These are phyloP conservation scores for Botrytis medusae DNA, from an alignment of 2,329 filamentous ascomycete species.

Conservation along the genomic window DNA sequence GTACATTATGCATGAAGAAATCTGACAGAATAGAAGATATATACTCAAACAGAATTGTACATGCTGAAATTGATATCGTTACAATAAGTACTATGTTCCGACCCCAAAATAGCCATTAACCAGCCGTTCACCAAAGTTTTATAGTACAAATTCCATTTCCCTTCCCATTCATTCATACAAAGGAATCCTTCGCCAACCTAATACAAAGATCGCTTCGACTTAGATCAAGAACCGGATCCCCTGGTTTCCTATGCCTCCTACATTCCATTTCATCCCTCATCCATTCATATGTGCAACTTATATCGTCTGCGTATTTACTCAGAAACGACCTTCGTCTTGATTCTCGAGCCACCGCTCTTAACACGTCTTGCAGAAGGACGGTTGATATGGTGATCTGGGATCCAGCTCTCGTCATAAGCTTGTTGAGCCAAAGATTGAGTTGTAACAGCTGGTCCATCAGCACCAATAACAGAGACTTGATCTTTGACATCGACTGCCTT, in stretches of 20 bases:
- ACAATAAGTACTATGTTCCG: conserved; percentile 6
- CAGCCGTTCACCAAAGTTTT: conserved; percentile 13
- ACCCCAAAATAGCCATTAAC: background rate
- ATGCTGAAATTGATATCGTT: conserved; percentile 12
- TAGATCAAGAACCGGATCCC: background rate
- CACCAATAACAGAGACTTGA: conserved; percentile 65
- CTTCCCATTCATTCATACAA: conserved; percentile 2
- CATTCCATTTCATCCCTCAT: background rate
- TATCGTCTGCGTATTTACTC: conserved; percentile 10
- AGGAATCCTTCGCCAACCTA: background rate
- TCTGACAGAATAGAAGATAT: background rate
- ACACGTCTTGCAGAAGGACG: conserved; percentile 71
- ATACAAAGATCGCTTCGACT: background rate
- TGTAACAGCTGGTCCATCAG: conserved; percentile 46
- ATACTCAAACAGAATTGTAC: conserved; percentile 7
- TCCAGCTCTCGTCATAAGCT: conserved; percentile 41
- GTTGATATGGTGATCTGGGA: conserved; percentile 70
- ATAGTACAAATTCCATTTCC: conserved; percentile 19
- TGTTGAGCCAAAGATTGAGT: conserved; percentile 37
- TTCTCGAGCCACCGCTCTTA: conserved; percentile 51
- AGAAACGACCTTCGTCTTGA: conserved; percentile 28
- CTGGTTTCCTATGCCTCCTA: background rate
- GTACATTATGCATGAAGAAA: background rate
- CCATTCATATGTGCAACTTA: background rate
- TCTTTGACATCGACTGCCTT: conserved; percentile 56